These are phyloP conservation scores for Bretziella fagacearum DNA, from an alignment of 2,329 filamentous ascomycete genomes.

Conservation along the genomic window DNA sequence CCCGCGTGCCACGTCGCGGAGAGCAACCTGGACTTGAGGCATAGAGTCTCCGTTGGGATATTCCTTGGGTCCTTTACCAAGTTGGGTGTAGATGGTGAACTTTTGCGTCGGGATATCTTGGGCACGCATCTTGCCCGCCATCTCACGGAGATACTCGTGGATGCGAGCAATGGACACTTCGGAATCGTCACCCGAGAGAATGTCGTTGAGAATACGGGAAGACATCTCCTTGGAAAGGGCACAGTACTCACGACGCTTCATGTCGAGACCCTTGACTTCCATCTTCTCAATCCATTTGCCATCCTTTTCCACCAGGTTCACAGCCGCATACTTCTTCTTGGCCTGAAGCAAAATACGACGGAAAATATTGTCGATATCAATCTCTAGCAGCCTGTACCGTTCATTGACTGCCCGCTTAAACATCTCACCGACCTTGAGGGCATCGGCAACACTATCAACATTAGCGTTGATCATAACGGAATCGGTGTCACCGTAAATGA, in stretches of 20 bases:
- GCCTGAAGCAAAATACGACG: constrained; percentile 81
- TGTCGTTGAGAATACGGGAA: constrained; percentile 74
- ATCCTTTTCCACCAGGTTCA: constrained; percentile 79
- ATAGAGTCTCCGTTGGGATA: constrained; percentile 90
- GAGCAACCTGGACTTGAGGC: constrained; percentile 91
- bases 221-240: constrained; percentile 90
- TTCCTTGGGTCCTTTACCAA: constrained; percentile 82
- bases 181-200: constrained; percentile 82
- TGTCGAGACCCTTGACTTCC: constrained; percentile 95
- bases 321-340: constrained; percentile 98
- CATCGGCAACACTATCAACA: constrained; percentile 79
- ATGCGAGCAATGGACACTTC: constrained; percentile 78
- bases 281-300: constrained; percentile 87
- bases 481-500: constrained; percentile 98
- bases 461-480: constrained; percentile 99
- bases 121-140: constrained; percentile 74
- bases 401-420: constrained; percentile 95
- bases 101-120: constrained; percentile 59
- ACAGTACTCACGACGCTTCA: constrained; percentile 95
- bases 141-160: constrained; percentile 78
- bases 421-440: constrained; percentile 77
- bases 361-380: constrained; percentile 97
- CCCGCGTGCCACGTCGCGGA: constrained; percentile 71
- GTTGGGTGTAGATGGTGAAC: constrained; percentile 96
- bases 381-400: constrained; percentile 79